Base-by-base conservation (phyloP, 257 asterid genomes). In the Plantago elongata region DNA sequence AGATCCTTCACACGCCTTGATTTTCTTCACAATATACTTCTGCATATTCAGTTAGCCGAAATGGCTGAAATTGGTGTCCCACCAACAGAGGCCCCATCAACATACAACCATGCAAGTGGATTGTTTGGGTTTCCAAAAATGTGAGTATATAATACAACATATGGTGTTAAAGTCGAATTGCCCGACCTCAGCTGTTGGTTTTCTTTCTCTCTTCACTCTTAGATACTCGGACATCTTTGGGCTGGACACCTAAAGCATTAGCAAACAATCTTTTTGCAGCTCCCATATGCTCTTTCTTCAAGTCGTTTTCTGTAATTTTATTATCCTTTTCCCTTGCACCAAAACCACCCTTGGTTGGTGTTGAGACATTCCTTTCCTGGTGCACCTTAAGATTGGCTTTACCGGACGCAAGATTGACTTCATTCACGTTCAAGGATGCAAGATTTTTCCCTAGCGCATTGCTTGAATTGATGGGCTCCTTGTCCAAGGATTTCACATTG, bases 261-360 rank as follows among this genome's bases (percentile, higher is more conserved):
- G 87, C 98, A 78, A 91, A 84, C 82, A 91, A 72, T 71, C 96
- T 82, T 79, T 81, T 91, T n/a, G 98, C 96, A 64, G 98, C 96
- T 54, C 96, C 98, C 71, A 72, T 60, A 47, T 84, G 96, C 70
- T 91, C 90, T 64, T 84, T 80, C 34, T 71, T 81, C 64, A 78
- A 72, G 59, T 71, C 46, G 38, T 73, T 78, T 52, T 78, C 79
- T 30, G 56, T 63, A 54, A 63, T 40, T 44, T 59, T 64, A 38
- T 7, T 70, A 5, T 79, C 77, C 58, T 56, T 63, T 73, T 55
- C 54, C 65, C 52, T 75, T 30, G 65, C 67, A 11, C 69, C 51
- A 13, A 82, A 68, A 69, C 69, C 69, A 27, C 58, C 66, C 60
- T 59, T 61, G 60, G 52, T 43, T 13, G 29, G 42, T 47, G 50